These are phyloP conservation scores for Penicillium samsonianum DNA, from an alignment of 495 filamentous ascomycete genomes.

Conservation along the genomic window DNA sequence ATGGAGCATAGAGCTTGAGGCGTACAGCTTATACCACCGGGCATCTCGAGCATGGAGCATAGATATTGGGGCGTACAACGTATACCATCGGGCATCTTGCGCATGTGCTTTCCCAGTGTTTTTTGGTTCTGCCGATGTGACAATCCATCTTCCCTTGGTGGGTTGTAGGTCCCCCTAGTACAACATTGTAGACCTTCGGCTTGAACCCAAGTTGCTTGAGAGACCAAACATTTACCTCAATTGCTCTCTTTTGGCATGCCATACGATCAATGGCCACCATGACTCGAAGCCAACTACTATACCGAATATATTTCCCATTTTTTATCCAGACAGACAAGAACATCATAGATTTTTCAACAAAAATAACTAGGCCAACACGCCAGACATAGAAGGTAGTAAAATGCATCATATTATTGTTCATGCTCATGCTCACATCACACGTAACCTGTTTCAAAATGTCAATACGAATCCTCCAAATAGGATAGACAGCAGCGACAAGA, in stretches of 20 bases:
- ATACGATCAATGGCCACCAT: neutral
- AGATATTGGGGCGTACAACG: neutral
- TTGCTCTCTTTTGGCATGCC: neutral
- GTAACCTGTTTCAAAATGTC: conserved; percentile 30
- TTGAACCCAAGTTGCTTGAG: no score
- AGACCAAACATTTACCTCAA: neutral
- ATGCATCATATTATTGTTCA: conserved; percentile 40
- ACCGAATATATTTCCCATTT: conserved; percentile 18
- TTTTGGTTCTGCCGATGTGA: neutral
- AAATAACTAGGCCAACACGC: conserved; percentile 25
- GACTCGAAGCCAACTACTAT: conserved; percentile 13
- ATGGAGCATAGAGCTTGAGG: neutral
- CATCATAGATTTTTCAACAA: conserved; percentile 26
- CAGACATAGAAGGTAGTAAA: conserved; percentile 21
- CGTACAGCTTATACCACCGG: neutral
- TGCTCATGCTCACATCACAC: conserved; percentile 48
- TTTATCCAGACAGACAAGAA: conserved; percentile 8
- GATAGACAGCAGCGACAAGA: neutral
- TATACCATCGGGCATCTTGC: neutral
- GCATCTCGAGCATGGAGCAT: neutral
- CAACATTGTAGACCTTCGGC: no score
- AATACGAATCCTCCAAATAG: neutral
- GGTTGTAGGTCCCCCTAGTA: neutral
- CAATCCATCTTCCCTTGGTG: neutral
- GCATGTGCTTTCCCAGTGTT: neutral